Evolutionary conservation across 139 green algal genomes (phyloP).

Genomic region (Mychonastes homosphaera): DNA sequence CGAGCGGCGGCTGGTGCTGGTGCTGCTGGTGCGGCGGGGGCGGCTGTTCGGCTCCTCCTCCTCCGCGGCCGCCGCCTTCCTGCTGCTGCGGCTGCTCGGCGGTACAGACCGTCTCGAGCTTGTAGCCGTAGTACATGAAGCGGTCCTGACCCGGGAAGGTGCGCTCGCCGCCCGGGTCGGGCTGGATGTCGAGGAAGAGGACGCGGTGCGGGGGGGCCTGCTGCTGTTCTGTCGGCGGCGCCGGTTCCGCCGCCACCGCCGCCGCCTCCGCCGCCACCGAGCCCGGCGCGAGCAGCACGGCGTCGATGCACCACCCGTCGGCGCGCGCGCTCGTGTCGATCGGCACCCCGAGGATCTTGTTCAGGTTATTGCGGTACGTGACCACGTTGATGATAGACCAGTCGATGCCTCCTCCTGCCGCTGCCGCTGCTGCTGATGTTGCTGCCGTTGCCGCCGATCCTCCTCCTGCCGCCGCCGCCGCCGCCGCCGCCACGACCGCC

Average conservation of each 20-base stretch:
- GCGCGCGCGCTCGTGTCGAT: conserved; percentile 3
- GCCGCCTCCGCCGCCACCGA: not conserved
- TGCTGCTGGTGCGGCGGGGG: not conserved
- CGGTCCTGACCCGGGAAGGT: conserved; percentile 14
- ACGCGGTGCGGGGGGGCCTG: not conserved
- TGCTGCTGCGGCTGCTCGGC: not conserved
- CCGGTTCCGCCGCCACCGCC: too few relatives aligned
- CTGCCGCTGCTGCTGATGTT: conserved; percentile 1
- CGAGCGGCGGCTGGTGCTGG: not conserved
- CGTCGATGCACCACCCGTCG: conserved; percentile 15
- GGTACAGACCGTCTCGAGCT: conserved; percentile 38
- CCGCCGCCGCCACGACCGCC: too few relatives aligned
- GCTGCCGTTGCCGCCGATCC: not conserved
- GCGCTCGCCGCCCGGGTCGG: not conserved
- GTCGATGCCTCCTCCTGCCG: not conserved
- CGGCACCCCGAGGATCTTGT: conserved; percentile 21
- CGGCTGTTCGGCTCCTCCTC: not conserved
- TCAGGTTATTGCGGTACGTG: conserved; percentile 34
- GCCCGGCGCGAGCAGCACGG: not conserved
- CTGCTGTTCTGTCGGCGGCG: not conserved
- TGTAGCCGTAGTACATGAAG: conserved; percentile 41
- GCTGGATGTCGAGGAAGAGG: conserved; percentile 20
- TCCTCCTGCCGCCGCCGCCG: too few relatives aligned
- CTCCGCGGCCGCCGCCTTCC: not conserved
- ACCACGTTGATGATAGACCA: not conserved